A percentile compares a stretch with the other conserved stretches of the same genome.
Evolutionary conservation across 2,329 filamentous ascomycete species (phyloP).

Genomic region (Pseudogymnoascus sp.): DNA sequence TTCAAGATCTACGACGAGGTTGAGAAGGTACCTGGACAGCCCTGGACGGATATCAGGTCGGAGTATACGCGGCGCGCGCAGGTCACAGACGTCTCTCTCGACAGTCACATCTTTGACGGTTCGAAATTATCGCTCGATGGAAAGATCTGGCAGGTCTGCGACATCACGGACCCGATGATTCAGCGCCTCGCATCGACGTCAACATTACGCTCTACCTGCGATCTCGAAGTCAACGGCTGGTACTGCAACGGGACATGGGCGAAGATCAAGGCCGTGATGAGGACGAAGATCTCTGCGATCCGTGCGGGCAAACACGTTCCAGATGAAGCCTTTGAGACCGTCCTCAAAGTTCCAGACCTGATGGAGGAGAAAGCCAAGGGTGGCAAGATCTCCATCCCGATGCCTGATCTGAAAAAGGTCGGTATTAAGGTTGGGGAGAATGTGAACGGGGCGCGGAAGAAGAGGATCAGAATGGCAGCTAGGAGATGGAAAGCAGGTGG

Average conservation of each 20-base stretch:
- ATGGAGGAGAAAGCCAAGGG: constrained; percentile 19
- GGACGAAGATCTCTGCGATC: constrained; percentile 69
- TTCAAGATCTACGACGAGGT: constrained; percentile 55
- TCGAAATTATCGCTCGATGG: constrained; percentile 66
- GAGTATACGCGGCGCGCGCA: constrained; percentile 15
- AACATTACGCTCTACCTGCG: constrained; percentile 50
- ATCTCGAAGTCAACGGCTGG: constrained; percentile 66
- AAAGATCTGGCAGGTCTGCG: constrained; percentile 90
- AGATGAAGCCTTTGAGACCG: constrained; percentile 39
- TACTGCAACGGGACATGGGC: constrained; percentile 73
- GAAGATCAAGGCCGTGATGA: constrained; percentile 82
- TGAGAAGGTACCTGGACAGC: constrained; percentile 18
- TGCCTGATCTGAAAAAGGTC: constrained; percentile 23
- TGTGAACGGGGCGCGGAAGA: constrained; percentile 16
- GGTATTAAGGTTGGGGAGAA: constrained; percentile 16
- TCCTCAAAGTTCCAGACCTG: constrained; percentile 32
- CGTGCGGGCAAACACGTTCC: constrained; percentile 46
- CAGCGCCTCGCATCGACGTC: constrained; percentile 56
- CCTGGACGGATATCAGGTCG: constrained; percentile 15
- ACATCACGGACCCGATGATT: constrained; percentile 76
- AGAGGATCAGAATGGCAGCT: not conserved
- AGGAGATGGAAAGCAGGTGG: not conserved
- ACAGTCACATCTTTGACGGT: constrained; percentile 77
- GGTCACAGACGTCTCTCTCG: constrained; percentile 23
- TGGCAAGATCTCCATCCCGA: constrained; percentile 19